Conservation (phyloP, 441 rosid species). For the Sinapis alba region DNA sequence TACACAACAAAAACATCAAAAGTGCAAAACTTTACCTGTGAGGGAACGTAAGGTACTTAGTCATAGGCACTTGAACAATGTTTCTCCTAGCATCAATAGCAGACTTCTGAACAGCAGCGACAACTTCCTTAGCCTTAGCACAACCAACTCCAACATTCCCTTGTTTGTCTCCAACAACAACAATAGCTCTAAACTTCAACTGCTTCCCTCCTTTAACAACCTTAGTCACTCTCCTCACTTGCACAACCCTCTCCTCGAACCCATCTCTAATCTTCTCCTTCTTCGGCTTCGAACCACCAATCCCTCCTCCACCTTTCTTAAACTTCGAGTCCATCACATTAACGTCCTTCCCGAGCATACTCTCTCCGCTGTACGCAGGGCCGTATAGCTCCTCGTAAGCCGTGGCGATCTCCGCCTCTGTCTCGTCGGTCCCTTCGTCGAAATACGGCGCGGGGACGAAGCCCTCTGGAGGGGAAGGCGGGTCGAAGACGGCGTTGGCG, state of each 20-base stretch:
- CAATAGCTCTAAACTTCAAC: conserved; percentile 78
- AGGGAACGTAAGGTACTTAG: conserved; percentile 87
- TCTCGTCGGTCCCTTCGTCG: conserved; percentile 74
- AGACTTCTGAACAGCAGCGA: conserved; percentile 81
- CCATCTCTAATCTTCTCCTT: conserved; percentile 75
- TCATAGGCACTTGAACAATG: conserved; percentile 79
- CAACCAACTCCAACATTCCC: conserved; percentile 89
- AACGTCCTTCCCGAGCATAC: conserved; percentile 62
- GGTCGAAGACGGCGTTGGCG: conserved; percentile 56
- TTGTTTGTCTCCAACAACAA: conserved; percentile 86
- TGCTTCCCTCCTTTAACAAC: conserved; percentile 95
- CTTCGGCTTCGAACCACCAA: conserved; percentile 56
- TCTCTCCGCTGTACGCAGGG: conserved; percentile 72
- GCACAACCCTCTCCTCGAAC: conserved; percentile 87
- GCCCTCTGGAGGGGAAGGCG: conserved; percentile 67
- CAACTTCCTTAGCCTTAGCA: conserved; percentile 90
- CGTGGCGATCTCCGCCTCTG: conserved; percentile 72
- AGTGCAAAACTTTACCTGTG: conserved; percentile 54
- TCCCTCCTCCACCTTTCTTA: conserved; percentile 50
- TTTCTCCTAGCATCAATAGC: conserved; percentile 82
- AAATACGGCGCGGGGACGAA: conserved; percentile 57
- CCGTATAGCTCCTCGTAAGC: conserved; percentile 88
- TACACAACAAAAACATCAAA: conserved; percentile 1
- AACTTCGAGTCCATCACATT: conserved; percentile 69
- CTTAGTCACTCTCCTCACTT: conserved; percentile 81